Evolutionary conservation across 2,329 filamentous ascomycete species (phyloP), one percentile per base, ranked within the genome.

Genomic region (Drechslerella dactyloides): DNA sequence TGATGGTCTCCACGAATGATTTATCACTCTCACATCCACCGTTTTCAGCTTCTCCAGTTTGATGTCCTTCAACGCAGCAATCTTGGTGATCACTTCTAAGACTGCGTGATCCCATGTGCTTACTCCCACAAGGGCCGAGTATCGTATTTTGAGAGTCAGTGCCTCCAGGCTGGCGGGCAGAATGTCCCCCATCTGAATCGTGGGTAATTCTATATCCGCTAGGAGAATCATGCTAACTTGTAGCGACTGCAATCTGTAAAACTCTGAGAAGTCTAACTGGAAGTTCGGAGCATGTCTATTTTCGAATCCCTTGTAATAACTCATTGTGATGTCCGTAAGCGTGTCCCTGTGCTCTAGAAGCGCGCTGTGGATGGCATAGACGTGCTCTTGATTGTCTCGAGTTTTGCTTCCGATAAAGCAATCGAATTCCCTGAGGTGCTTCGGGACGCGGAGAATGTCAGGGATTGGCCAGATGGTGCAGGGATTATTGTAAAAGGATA

Each of bases 181-280:
- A 19, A 66, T 42, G 19, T 66, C 24, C 3, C 48, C 54, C 21
- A 66, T 66, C 13, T n/a, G 4, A 30, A 66, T 42, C 1, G 17
- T 23, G 1, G 46, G 37, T 11, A 48, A 21, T 19, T 66, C 54
- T 13, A 66, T 66, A 50, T 66, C 62, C 6, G 48, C 55, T n/a
- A 66, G 17, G 1, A 66, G 55, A 15, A 54, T 44, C 7, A 66
- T 53, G 35, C 54, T 66, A 15, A 59, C 37, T n/a, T 59, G 48
- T 30, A 66, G 42, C 7, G 33, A 33, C 15, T 66, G 48, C 0
- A 66, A 23, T 13, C 8, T 66, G 5, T 17, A 15, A 21, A 66
- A 66, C 2, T 57, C 54, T 4, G 62, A 66, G 19, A 66, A 66
- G 33, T 66, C 62, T 0, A 66, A 21, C 46, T 66, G 62, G 27